phyloP scores from a whole-genome alignment of 1,139 yeast genomes.

The Lodderomyces jiufengensis region DNA sequence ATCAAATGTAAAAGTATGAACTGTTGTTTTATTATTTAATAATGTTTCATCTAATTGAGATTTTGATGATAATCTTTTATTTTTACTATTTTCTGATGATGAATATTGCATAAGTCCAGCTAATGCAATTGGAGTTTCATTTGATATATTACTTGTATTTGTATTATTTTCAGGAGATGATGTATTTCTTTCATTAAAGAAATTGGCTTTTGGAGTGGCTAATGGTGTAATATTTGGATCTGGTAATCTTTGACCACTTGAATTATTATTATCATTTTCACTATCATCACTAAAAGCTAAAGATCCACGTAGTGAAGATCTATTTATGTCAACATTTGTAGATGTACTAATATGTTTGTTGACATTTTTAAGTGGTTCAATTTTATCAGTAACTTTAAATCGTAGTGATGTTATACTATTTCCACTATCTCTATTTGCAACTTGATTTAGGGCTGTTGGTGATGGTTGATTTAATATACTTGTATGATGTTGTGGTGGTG shows the following conservation, averaged over 20 bases:
- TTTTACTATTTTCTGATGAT: slow-evolving; percentile 4
- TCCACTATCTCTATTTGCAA: slow-evolving; percentile 7
- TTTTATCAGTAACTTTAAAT: slow-evolving; percentile 8
- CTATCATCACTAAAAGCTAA: slow-evolving; percentile 15
- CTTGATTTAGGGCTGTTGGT: slow-evolving; percentile 6
- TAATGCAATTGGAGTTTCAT: slow-evolving; percentile 5
- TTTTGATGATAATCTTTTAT: not conserved
- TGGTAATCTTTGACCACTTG: slow-evolving; percentile 5
- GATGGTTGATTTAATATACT: slow-evolving; percentile 1
- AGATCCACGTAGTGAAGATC: slow-evolving; percentile 10
- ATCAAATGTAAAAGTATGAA: slow-evolving; percentile 6
- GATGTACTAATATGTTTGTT: slow-evolving; percentile 8
- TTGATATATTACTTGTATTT: not conserved
- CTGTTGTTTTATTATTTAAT: not conserved
- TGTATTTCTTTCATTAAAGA: slow-evolving; percentile 1
- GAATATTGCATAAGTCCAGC: slow-evolving; percentile 10
- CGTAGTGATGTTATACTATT: slow-evolving; percentile 6
- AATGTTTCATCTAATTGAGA: slow-evolving; percentile 6
- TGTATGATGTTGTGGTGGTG: slow-evolving; percentile 4
- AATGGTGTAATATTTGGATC: slow-evolving; percentile 14
- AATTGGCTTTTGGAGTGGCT: slow-evolving; percentile 9
- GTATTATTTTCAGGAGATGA: slow-evolving; percentile 6
- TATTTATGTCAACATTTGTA: slow-evolving; percentile 8
- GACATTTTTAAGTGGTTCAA: slow-evolving; percentile 8
- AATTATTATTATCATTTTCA: slow-evolving; percentile 13